A percentile compares a stretch with the other conserved stretches of the same genome.
These are phyloP conservation scores for Solanum hybrid DNA, from an alignment of 305 asterid species.

Conservation along the genomic window DNA sequence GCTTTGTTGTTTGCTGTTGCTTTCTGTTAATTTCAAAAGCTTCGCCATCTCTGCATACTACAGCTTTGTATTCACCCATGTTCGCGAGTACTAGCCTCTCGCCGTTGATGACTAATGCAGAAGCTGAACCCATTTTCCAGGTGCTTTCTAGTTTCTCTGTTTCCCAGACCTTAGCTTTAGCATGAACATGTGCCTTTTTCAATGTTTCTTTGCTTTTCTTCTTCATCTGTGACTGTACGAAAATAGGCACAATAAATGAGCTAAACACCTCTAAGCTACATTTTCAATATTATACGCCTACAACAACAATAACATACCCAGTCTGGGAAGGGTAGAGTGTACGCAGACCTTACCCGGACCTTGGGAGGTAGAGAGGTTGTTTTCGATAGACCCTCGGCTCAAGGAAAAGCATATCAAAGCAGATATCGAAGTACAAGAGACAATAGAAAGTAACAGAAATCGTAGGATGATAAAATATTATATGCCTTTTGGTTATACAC, in stretches of 20 bases:
- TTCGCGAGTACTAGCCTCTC: conserved; percentile 42
- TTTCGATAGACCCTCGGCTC: neutral
- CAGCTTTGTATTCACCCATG: conserved; percentile 47
- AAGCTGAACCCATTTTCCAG: conserved; percentile 31
- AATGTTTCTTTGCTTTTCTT: conserved; percentile 38
- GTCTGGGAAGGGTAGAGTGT: neutral
- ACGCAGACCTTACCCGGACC: too few relatives aligned
- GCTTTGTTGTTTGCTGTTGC: conserved; percentile 11
- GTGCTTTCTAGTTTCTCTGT: conserved; percentile 3
- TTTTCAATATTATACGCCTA: neutral
- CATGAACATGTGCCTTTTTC: conserved; percentile 35
- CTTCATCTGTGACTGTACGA: conserved; percentile 22
- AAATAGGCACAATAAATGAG: neutral
- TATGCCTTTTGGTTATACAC: neutral
- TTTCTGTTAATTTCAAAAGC: conserved; percentile 35
- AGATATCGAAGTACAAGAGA: neutral
- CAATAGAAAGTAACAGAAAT: neutral
- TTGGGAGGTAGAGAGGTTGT: neutral
- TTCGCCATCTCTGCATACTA: conserved; percentile 48
- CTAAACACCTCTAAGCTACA: neutral
- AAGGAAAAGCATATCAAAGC: neutral
- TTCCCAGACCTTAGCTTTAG: conserved; percentile 27
- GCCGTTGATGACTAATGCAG: conserved; percentile 48
- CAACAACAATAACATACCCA: neutral
- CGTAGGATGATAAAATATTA: neutral